A percentile compares a stretch with the other conserved stretches of the same genome.
phyloP scores from a whole-genome alignment of 2,329 filamentous ascomycete genomes.

The Didymella keratinophila region DNA sequence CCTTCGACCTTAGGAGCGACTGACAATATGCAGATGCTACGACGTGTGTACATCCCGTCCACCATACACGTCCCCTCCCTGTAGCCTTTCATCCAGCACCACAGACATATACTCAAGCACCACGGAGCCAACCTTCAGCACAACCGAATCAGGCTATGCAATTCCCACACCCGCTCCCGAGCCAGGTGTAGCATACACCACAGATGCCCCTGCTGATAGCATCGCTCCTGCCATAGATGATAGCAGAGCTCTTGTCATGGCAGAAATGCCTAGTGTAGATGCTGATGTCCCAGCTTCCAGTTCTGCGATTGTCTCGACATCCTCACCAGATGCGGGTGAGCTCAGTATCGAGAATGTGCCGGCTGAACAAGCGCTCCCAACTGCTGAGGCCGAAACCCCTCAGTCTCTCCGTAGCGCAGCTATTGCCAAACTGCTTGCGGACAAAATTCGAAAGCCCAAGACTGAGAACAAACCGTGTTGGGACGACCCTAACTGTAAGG shows the following conservation, averaged over 20 bases:
- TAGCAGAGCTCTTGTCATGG: conserved; percentile 14
- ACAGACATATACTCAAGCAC: not conserved
- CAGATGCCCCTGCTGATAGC: conserved; percentile 3
- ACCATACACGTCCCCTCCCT: conserved; percentile 14
- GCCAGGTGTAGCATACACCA: conserved; percentile 7
- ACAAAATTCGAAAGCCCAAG: not conserved
- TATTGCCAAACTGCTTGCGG: conserved; percentile 9
- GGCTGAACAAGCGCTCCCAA: not conserved
- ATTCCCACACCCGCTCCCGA: not conserved
- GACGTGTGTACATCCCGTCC: conserved; percentile 20
- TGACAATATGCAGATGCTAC: conserved; percentile 21
- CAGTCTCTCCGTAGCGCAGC: conserved; percentile 2
- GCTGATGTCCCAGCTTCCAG: not conserved
- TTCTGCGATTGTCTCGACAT: not conserved
- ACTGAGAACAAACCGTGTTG: conserved; percentile 6
- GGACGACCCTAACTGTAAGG: conserved; percentile 3
- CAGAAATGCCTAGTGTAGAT: conserved; percentile 5
- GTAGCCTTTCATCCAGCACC: conserved; percentile 10
- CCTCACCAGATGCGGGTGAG: not conserved
- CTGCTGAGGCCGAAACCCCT: conserved; percentile 2
- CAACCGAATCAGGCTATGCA: not conserved
- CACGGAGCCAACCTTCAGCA: not conserved
- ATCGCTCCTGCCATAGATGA: conserved; percentile 4
- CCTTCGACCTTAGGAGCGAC: not conserved
- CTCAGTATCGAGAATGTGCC: not conserved